Conservation (phyloP, 768 basidiomycete species). For the Leccinum boreale region DNA sequence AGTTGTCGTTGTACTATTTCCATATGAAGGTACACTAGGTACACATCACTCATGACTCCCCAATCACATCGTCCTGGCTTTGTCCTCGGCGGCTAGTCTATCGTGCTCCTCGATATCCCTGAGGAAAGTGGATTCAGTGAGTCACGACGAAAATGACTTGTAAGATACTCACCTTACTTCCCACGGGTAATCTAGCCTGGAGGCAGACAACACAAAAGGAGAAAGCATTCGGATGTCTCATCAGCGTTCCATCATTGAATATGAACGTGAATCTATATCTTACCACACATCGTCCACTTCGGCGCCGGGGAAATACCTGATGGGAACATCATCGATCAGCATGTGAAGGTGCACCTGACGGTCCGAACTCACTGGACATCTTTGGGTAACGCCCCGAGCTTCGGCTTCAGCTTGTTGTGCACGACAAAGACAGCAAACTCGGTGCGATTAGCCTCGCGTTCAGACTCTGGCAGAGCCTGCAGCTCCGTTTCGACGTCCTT, state of each 20-base stretch:
- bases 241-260: constrained; percentile 14
- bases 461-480: constrained; percentile 59
- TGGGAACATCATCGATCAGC: constrained; percentile 4
- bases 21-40: neutral
- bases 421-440: constrained; percentile 93
- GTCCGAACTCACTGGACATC: constrained; percentile 52
- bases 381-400: constrained; percentile 70
- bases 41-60: neutral
- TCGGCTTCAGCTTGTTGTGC: constrained; percentile 89
- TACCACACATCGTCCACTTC: constrained; percentile 74
- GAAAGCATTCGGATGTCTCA: neutral
- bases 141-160: neutral
- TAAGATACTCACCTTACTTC: constrained; percentile 57
- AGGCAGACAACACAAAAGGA: constrained; percentile 6
- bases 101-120: constrained; percentile 81
- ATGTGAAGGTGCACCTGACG: neutral
- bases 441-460: constrained; percentile 72
- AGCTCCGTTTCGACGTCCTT: constrained; percentile 82
- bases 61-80: constrained; percentile 8
- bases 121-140: constrained; percentile 1
- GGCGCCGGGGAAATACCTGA: constrained; percentile 76
- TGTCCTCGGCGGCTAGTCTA: constrained; percentile 49
- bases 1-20: neutral
- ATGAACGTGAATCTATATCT: constrained; percentile 26
- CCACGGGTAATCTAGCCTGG: constrained; percentile 85